phyloP scores from a whole-genome alignment of 805 yeast species.

The Kazachstania bromeliacearum region DNA sequence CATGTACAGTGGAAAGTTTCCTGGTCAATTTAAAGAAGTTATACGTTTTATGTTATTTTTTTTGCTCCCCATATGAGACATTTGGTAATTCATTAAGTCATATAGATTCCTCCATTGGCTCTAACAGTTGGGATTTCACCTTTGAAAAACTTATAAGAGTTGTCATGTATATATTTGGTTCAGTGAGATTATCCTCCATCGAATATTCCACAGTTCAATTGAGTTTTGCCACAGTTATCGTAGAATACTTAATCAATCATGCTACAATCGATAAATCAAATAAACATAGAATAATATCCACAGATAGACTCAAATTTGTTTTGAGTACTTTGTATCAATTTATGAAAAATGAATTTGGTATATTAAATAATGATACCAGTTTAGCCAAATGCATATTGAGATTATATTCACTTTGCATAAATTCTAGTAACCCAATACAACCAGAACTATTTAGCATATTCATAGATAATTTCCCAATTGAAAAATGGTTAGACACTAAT shows the following conservation, averaged over 20 bases:
- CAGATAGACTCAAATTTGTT: constrained; percentile 15
- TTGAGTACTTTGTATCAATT: constrained; percentile 10
- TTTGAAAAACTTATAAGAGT: constrained; percentile 23
- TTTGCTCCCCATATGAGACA: constrained; percentile 9
- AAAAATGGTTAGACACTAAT: constrained; percentile 11
- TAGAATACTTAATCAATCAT: constrained; percentile 8
- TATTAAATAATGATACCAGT: constrained; percentile 7
- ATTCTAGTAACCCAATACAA: background rate
- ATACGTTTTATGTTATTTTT: constrained; percentile 19
- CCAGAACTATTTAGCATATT: constrained; percentile 10
- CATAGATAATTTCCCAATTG: constrained; percentile 12
- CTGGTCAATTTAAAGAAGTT: constrained; percentile 8
- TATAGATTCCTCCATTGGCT: constrained; percentile 13
- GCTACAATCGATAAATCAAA: constrained; percentile 3
- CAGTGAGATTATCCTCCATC: constrained; percentile 6
- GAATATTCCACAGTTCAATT: constrained; percentile 10
- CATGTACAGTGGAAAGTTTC: constrained; percentile 8
- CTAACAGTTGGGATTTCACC: constrained; percentile 17
- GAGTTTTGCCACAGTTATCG: constrained; percentile 13
- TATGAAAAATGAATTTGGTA: constrained; percentile 7
- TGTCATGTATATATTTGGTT: constrained; percentile 18
- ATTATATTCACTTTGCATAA: constrained; percentile 13
- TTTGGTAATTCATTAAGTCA: constrained; percentile 12
- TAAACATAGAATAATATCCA: constrained; percentile 5
- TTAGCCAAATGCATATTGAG: constrained; percentile 15